These are phyloP conservation scores for Zarea fungicola DNA, from an alignment of 2,329 filamentous ascomycete species.

Conservation along the genomic window DNA sequence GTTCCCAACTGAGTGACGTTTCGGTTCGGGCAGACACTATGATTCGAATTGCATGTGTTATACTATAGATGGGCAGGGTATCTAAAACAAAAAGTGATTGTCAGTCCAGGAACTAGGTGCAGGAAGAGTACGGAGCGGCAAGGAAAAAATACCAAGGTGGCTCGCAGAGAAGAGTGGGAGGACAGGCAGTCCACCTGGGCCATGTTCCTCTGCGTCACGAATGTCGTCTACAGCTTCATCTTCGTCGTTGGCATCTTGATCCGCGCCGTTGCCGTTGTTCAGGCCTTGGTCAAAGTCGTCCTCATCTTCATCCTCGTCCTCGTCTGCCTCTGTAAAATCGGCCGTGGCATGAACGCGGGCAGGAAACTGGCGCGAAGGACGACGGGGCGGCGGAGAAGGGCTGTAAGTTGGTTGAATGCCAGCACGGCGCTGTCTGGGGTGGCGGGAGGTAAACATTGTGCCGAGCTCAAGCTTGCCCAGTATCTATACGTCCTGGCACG, in stretches of 20 bases:
- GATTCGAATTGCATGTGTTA: conserved; percentile 84
- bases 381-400: conserved; percentile 28
- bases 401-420: conserved; percentile 25
- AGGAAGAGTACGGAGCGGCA: background rate
- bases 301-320: conserved; percentile 45
- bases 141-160: conserved; percentile 58
- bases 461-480: conserved; percentile 4
- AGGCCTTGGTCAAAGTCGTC: conserved; percentile 33
- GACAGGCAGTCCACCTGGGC: conserved; percentile 31
- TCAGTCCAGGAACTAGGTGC: conserved; percentile 19
- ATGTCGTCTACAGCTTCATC: conserved; percentile 40
- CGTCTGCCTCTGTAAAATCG: conserved; percentile 61
- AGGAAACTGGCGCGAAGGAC: conserved; percentile 21
- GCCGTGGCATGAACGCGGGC: conserved; percentile 49
- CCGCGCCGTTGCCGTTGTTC: conserved; percentile 45
- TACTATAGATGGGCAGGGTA: conserved; percentile 79
- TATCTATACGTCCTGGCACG: conserved; percentile 4
- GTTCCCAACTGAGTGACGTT: conserved; percentile 90
- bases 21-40: conserved; percentile 82
- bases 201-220: conserved; percentile 22
- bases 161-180: conserved; percentile 77
- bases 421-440: conserved; percentile 27
- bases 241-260: conserved; percentile 38
- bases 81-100: conserved; percentile 46
- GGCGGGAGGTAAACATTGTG: conserved; percentile 34